These are phyloP conservation scores for Ogataea salicorniae DNA, from an alignment of 805 yeast genomes.

Conservation along the genomic window DNA sequence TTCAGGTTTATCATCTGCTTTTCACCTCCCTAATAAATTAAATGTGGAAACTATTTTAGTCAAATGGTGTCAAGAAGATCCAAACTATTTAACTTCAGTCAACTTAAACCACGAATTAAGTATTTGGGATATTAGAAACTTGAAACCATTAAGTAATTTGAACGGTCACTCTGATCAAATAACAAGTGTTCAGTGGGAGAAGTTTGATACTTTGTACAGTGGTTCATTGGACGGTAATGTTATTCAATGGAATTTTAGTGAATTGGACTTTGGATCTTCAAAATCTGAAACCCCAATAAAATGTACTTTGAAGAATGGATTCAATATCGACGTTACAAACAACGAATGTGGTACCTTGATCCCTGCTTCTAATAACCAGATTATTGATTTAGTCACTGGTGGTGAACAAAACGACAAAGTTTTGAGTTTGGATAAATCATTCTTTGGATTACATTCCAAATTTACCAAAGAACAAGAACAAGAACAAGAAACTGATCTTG, in stretches of 20 bases:
- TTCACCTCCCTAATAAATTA: slow-evolving; percentile 37
- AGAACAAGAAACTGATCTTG: neutral
- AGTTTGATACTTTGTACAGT: slow-evolving; percentile 37
- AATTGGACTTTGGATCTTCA: slow-evolving; percentile 1
- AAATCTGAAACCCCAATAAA: slow-evolving; percentile 5
- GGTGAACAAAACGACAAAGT: slow-evolving; percentile 28
- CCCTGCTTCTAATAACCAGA: slow-evolving; percentile 52
- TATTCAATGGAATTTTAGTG: slow-evolving; percentile 56
- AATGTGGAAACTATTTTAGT: slow-evolving; percentile 36
- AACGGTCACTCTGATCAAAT: slow-evolving; percentile 53
- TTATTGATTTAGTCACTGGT: slow-evolving; percentile 45
- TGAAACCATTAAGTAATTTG: slow-evolving; percentile 46
- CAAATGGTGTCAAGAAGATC: slow-evolving; percentile 60
- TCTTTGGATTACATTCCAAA: slow-evolving; percentile 49
- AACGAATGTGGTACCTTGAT: slow-evolving; percentile 52
- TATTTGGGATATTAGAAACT: slow-evolving; percentile 71
- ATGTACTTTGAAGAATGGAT: slow-evolving; percentile 45
- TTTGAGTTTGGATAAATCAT: slow-evolving; percentile 49
- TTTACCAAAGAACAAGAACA: slow-evolving; percentile 1
- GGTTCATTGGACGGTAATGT: slow-evolving; percentile 63
- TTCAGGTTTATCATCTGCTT: slow-evolving; percentile 26
- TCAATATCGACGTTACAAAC: slow-evolving; percentile 23
- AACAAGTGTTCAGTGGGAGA: slow-evolving; percentile 56
- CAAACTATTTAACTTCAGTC: slow-evolving; percentile 60
- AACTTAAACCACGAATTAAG: slow-evolving; percentile 48